These are phyloP conservation scores for Cryoendolithus antarcticus DNA, from an alignment of 2,329 filamentous ascomycete species.

Conservation along the genomic window DNA sequence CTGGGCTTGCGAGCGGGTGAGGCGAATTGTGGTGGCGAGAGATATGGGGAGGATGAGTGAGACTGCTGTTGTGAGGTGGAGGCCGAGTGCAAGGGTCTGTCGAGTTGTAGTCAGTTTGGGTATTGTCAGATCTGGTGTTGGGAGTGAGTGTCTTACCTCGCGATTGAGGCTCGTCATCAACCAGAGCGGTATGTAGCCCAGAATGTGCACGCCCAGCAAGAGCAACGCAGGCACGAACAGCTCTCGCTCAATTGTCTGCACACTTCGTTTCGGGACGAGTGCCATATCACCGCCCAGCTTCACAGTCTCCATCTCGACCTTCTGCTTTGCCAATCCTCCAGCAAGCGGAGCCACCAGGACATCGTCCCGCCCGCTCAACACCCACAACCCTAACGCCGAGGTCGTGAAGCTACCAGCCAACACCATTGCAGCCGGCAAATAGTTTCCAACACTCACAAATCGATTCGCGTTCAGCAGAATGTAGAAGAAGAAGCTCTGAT, in stretches of 20 bases:
- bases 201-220: slow-evolving; percentile 59
- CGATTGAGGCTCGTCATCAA: slow-evolving; percentile 66
- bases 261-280: slow-evolving; percentile 26
- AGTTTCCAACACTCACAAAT: slow-evolving; percentile 96
- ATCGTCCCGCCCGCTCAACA: slow-evolving; percentile 56
- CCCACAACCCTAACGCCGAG: slow-evolving; percentile 88
- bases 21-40: slow-evolving; percentile 6
- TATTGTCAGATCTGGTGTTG: slow-evolving; percentile 21
- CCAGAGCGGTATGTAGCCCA: slow-evolving; percentile 71
- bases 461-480: slow-evolving; percentile 80
- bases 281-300: slow-evolving; percentile 24
- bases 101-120: background rate
- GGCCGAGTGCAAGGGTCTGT: slow-evolving; percentile 28
- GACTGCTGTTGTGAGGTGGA: slow-evolving; percentile 32
- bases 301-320: slow-evolving; percentile 23
- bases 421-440: slow-evolving; percentile 94
- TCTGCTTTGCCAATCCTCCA: slow-evolving; percentile 21
- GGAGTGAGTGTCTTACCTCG: slow-evolving; percentile 42
- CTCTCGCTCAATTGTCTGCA: slow-evolving; percentile 45
- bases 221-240: slow-evolving; percentile 62
- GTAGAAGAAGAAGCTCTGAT: slow-evolving; percentile 99
- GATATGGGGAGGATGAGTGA: slow-evolving; percentile 18
- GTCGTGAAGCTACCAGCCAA: slow-evolving; percentile 91
- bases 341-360: slow-evolving; percentile 10
- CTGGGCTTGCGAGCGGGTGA: slow-evolving; percentile 50